Conservation (phyloP, 1,139 yeast genomes). For the Taphrina communis region DNA sequence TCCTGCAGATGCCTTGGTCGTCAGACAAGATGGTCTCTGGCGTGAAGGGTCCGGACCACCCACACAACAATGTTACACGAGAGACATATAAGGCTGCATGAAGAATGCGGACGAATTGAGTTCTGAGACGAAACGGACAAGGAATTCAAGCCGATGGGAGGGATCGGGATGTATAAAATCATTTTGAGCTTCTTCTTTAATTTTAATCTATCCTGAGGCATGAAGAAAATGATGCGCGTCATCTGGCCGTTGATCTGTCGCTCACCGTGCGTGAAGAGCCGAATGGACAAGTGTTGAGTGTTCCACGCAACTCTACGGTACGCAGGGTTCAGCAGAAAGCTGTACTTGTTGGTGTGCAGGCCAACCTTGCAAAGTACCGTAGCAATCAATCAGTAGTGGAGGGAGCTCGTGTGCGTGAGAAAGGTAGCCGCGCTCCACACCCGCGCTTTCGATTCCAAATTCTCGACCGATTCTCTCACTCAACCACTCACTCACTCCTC, state of each 20-base stretch:
- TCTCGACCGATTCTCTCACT: not conserved
- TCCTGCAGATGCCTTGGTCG: slow-evolving; percentile 31
- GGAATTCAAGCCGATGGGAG: slow-evolving; percentile 3
- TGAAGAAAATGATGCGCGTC: not conserved
- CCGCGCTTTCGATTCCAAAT: not conserved
- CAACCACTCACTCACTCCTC: not conserved
- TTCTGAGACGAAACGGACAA: not conserved
- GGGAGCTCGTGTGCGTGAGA: not conserved
- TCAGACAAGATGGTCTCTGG: slow-evolving; percentile 15
- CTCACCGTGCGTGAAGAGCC: too few species aligned
- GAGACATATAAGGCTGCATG: slow-evolving; percentile 1
- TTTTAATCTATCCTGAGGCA: slow-evolving; percentile 3
- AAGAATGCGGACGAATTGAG: not conserved
- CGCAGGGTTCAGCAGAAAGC: too few species aligned
- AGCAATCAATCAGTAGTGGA: not conserved
- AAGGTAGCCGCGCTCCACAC: slow-evolving; percentile 7
- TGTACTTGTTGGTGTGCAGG: too few species aligned
- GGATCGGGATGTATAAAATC: not conserved
- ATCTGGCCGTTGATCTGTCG: not conserved
- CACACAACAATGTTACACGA: slow-evolving; percentile 17
- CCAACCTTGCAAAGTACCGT: too few species aligned
- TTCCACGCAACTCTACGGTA: too few species aligned
- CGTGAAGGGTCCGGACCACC: slow-evolving; percentile 32
- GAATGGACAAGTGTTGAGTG: too few species aligned
- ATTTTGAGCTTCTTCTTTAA: not conserved